Evolutionary conservation across 768 basidiomycete species (phyloP).

Genomic region (Russula sp.): DNA sequence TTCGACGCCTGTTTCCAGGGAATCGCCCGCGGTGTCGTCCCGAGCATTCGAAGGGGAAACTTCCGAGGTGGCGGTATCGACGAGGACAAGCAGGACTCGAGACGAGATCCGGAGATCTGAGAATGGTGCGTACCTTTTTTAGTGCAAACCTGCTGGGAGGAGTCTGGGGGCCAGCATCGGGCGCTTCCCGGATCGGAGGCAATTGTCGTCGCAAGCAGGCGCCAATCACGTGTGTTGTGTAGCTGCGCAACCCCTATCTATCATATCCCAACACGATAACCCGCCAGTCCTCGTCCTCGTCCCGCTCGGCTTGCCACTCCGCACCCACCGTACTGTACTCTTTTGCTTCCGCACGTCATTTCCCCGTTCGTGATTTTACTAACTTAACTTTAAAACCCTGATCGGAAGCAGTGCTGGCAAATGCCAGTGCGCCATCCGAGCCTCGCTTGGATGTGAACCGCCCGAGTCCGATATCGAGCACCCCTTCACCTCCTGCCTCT

Average conservation of each 20-base stretch:
- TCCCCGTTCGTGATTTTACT: constrained; percentile 1
- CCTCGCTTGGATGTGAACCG: background rate
- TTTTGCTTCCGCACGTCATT: constrained; percentile 18
- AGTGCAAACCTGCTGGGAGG: background rate
- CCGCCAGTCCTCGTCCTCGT: too few relatives aligned
- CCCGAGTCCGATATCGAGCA: constrained; percentile 13
- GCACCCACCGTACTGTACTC: background rate
- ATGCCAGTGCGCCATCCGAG: background rate
- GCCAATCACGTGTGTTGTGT: constrained; percentile 19
- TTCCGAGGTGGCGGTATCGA: background rate
- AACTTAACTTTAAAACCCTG: constrained; percentile 19
- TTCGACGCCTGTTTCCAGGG: constrained; percentile 11
- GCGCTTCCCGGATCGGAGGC: constrained; percentile 12
- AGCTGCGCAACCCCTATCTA: constrained; percentile 17
- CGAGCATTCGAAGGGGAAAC: constrained; percentile 1
- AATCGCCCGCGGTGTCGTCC: background rate
- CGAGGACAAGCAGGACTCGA: background rate
- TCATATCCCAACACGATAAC: background rate
- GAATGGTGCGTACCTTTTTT: constrained; percentile 15
- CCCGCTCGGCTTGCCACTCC: background rate
- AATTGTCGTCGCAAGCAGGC: constrained; percentile 1
- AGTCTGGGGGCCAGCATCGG: constrained; percentile 6
- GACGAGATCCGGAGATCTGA: constrained; percentile 13
- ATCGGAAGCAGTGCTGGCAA: constrained; percentile 17
- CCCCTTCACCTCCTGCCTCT: constrained; percentile 10